Evolutionary conservation across 2,329 filamentous ascomycete genomes (phyloP).

Genomic region (Fusarium duplospermum): DNA sequence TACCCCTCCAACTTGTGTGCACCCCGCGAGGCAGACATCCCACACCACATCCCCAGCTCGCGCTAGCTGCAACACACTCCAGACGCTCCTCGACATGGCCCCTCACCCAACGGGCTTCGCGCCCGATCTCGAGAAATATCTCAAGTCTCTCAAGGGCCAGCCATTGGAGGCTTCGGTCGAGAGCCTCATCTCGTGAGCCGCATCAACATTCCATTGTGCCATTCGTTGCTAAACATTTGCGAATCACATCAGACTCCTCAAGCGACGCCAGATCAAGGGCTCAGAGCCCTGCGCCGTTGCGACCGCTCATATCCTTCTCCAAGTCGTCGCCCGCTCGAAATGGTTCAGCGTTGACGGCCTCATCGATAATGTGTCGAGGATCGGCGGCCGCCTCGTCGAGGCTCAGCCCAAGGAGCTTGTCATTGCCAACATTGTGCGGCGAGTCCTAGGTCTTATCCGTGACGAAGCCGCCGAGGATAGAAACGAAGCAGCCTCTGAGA

Average conservation of each 20-base stretch:
- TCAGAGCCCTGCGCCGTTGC: conserved; percentile 91
- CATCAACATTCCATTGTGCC: not conserved
- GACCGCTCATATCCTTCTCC: conserved; percentile 87
- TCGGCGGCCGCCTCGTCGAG: conserved; percentile 81
- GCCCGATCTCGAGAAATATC: conserved; percentile 81
- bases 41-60: conserved; percentile 31
- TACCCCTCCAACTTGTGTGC: conserved; percentile 31
- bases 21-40: conserved; percentile 31
- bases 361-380: conserved; percentile 81
- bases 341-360: conserved; percentile 83
- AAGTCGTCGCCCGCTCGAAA: conserved; percentile 85
- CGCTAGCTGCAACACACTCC: conserved; percentile 28
- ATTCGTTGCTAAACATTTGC: conserved; percentile 20
- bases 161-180: conserved; percentile 86
- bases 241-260: conserved; percentile 74
- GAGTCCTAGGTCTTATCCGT: conserved; percentile 89
- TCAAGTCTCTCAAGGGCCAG: conserved; percentile 81
- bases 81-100: conserved; percentile 47
- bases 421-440: conserved; percentile 92
- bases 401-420: conserved; percentile 92
- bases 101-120: conserved; percentile 58
- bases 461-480: conserved; percentile 89
- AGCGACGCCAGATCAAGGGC: conserved; percentile 88
- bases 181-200: conserved; percentile 79
- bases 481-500: conserved; percentile 72